Evolutionary conservation across 2,329 filamentous ascomycete genomes (phyloP).

Genomic region (Pseudogymnoascus verrucosus): DNA sequence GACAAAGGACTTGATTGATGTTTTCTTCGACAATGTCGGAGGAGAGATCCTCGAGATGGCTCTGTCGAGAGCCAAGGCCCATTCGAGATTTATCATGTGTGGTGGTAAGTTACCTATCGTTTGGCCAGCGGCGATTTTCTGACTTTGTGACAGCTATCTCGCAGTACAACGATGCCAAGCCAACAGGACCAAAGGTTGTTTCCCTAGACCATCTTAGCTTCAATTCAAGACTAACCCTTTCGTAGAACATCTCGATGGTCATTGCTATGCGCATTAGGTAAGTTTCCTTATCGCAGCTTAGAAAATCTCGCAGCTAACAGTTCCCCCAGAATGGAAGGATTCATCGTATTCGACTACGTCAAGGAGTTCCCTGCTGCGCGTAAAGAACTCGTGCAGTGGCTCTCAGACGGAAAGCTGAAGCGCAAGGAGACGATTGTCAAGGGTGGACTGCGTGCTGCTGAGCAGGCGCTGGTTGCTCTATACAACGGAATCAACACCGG

Average conservation of each 20-base stretch:
- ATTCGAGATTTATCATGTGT: constrained; percentile 63
- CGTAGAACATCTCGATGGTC: constrained; percentile 43
- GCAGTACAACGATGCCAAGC: constrained; percentile 54
- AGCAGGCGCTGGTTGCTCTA: constrained; percentile 53
- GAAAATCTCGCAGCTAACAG: constrained; percentile 16
- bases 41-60: constrained; percentile 63
- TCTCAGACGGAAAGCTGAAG: constrained; percentile 65
- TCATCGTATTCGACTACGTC: constrained; percentile 63
- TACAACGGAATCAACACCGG: constrained; percentile 65
- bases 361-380: constrained; percentile 50
- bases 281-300: constrained; percentile 6
- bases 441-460: constrained; percentile 58
- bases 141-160: constrained; percentile 40
- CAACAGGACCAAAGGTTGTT: constrained; percentile 44
- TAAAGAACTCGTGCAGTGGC: constrained; percentile 56
- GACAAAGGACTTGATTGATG: constrained; percentile 54
- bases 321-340: constrained; percentile 53
- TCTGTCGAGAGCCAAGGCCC: constrained; percentile 52
- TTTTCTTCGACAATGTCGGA: constrained; percentile 67
- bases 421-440: constrained; percentile 62
- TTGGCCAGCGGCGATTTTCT: neutral
- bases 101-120: constrained; percentile 30
- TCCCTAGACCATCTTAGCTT: neutral
- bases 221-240: neutral
- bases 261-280: constrained; percentile 45